Percentiles rank a stretch among this genome's conserved stretches.
phyloP scores from a whole-genome alignment of 129 eudicot genomes.

The Centrapalus pauciflorus region DNA sequence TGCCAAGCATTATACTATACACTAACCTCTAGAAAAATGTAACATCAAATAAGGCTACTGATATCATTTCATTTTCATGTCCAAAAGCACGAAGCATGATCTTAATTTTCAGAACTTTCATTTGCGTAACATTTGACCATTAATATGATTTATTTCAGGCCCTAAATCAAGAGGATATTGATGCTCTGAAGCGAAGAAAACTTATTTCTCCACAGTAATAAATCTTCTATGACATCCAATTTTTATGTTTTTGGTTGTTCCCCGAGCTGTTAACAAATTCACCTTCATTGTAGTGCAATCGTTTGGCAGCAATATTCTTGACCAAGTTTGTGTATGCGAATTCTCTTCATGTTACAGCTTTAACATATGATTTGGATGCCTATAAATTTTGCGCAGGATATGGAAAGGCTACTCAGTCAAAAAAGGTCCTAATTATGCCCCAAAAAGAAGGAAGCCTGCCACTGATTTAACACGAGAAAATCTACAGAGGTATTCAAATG shows the following conservation, averaged over 20 bases:
- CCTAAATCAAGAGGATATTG: conserved; percentile 46
- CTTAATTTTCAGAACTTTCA: no score
- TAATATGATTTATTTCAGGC: conserved; percentile 37
- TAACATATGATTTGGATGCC: conserved; percentile 7
- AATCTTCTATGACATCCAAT: neutral
- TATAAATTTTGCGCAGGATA: conserved; percentile 42
- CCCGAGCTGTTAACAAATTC: neutral
- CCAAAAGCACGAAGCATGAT: no score
- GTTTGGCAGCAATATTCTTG: neutral
- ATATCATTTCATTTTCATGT: no score
- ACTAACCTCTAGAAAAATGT: no score
- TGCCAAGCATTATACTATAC: no score
- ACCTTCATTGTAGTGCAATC: neutral
- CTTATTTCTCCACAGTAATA: conserved; percentile 70
- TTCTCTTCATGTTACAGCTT: neutral
- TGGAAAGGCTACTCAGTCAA: conserved; percentile 86
- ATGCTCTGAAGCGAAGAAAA: conserved; percentile 75
- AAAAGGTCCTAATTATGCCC: conserved; percentile 89
- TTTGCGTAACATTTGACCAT: no score
- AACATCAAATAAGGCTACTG: no score
- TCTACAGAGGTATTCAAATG: conserved; percentile 55
- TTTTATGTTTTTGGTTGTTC: neutral
- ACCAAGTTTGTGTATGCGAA: neutral
- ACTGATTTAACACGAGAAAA: conserved; percentile 85
- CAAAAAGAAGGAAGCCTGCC: conserved; percentile 82